These are phyloP conservation scores for Margaritispora aquatica DNA, from an alignment of 495 filamentous ascomycete species.

Conservation along the genomic window DNA sequence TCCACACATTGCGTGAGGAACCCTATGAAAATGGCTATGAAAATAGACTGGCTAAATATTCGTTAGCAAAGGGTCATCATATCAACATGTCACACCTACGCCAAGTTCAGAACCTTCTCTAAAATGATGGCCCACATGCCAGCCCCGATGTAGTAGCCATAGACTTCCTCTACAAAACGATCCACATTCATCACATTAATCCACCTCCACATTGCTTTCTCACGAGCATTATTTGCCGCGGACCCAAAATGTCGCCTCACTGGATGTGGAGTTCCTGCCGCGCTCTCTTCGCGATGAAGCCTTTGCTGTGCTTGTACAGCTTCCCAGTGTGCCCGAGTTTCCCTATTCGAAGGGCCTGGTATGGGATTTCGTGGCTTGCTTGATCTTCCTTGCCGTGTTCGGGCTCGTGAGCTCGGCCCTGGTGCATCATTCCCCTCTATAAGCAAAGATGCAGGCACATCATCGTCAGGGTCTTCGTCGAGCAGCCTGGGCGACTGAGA, in stretches of 20 bases:
- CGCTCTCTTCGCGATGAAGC: constrained; percentile 42
- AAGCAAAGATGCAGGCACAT: constrained; percentile 84
- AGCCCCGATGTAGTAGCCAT: constrained; percentile 77
- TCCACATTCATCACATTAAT: constrained; percentile 90
- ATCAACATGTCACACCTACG: constrained; percentile 48
- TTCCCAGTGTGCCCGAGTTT: constrained; percentile 60
- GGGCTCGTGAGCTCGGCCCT: constrained; percentile 20
- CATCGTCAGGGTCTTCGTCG: constrained; percentile 78
- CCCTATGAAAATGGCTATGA: constrained; percentile 77
- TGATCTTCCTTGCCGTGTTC: constrained; percentile 7
- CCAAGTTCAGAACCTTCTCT: constrained; percentile 58
- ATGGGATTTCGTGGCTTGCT: constrained; percentile 27
- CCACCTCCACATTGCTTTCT: constrained; percentile 93
- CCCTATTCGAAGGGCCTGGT: constrained; percentile 46
- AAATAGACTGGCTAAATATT: constrained; percentile 55
- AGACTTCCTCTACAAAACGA: constrained; percentile 84
- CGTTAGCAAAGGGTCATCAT: not conserved
- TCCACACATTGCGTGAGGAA: constrained; percentile 87
- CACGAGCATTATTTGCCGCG: constrained; percentile 12
- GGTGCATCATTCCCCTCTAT: constrained; percentile 54
- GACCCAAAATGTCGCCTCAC: constrained; percentile 32
- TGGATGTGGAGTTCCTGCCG: not conserved
- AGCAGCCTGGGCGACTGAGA: constrained; percentile 30
- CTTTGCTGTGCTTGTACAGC: constrained; percentile 55
- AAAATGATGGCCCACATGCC: constrained; percentile 89